phyloP scores from a whole-genome alignment of 176 grass and related monocot species.

The Stipa capillata region DNA sequence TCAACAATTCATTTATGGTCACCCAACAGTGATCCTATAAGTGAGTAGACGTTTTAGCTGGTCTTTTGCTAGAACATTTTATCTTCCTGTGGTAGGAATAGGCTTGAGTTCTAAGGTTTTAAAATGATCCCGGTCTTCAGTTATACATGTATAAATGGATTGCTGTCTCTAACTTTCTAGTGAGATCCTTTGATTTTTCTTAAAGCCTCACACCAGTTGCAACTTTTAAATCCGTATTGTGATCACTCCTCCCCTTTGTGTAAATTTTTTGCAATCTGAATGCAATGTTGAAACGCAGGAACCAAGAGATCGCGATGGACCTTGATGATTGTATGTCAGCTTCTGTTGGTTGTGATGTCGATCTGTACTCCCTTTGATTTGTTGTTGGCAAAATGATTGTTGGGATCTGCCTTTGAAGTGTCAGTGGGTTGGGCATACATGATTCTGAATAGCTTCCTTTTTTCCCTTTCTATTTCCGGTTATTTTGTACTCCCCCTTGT shows the following conservation, averaged over 20 bases:
- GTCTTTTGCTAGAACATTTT: background rate
- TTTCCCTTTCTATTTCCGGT: background rate
- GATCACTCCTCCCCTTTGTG: no score
- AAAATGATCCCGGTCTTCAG: background rate
- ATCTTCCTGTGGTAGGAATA: background rate
- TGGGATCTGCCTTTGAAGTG: background rate
- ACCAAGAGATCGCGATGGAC: background rate
- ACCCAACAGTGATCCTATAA: background rate
- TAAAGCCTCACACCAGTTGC: background rate
- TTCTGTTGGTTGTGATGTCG: background rate
- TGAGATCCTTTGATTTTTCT: background rate
- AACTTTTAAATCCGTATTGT: background rate
- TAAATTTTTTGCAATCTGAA: background rate
- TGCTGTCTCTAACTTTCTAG: background rate
- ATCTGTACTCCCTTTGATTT: background rate
- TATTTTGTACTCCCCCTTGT: background rate
- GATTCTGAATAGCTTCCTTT: background rate
- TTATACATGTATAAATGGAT: background rate
- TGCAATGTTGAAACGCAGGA: background rate
- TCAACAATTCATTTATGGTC: background rate
- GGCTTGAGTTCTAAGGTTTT: no score
- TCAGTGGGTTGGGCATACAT: background rate
- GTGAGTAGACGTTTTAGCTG: background rate
- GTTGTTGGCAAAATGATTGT: constrained; percentile 1
- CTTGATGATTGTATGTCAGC: background rate